Base-by-base conservation (phyloP, 495 filamentous ascomycete species). In the Daldinia decipiens region DNA sequence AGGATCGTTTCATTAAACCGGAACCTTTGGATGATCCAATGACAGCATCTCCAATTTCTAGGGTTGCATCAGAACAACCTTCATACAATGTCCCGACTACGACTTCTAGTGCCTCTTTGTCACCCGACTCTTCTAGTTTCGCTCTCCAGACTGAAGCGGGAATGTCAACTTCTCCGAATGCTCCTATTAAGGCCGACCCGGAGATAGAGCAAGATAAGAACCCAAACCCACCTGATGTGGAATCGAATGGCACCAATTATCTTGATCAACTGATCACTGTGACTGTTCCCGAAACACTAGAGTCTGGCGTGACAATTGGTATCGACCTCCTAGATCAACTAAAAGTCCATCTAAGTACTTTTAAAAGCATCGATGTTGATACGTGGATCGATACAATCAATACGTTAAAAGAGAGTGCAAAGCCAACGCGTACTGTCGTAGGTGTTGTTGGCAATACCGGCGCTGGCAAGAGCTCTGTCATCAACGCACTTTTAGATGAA, bases 381-480 rank as follows among this genome's bases (percentile, higher is more conserved):
- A 68, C 76, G 19, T 88, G 83, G 85, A 56, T 84, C 2, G 70
- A 80, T 45, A 62, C 80, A 29, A 84, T 88, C 40, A 72, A 75
- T 11, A 70, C 76, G 0, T 62, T 82, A 6, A 47, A 72, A 31
- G 47, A 61, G 19, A 68, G 65, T 26, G 61, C 71, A 4, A 70
- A 65, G 51, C 73, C 78, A 4, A 70, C 68, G 0, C 81, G 77
- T 43, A 84, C 84, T 8, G 79, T 88, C 15, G 79, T 90, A 31
- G 86, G 86, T 21, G 85, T 90, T 15, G 82, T 88, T 6, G 88
- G 88, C 9, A 85, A 79, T 59, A 89, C 88, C 0, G 87, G 88
- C 0, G 82, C 83, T 21, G 88, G 88, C 1, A 90, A 90, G 62
- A 87, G 84, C 24, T 87, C 84, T 0, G 75, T 88, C 1, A 89